These are phyloP conservation scores for Corchorus olitorius DNA, from an alignment of 345 rosid species.

Conservation along the genomic window DNA sequence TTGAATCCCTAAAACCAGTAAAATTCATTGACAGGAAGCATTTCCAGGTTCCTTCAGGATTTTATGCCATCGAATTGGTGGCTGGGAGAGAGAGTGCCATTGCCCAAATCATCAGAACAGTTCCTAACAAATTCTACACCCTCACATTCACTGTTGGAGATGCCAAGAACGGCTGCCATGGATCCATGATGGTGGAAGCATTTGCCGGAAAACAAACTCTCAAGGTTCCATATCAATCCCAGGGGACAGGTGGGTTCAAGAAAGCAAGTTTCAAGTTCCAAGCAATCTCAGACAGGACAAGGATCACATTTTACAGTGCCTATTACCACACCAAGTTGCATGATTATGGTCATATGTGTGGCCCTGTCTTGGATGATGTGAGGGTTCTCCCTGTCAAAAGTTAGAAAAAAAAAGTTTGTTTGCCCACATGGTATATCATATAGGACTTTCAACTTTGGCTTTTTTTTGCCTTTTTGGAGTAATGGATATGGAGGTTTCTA, in stretches of 20 bases:
- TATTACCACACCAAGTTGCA: conserved; percentile 71
- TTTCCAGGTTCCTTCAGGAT: conserved; percentile 65
- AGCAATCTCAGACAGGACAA: conserved; percentile 52
- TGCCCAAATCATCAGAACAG: conserved; percentile 73
- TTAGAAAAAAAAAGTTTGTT: neutral
- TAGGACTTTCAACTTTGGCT: neutral
- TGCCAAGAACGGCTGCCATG: conserved; percentile 76
- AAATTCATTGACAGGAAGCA: conserved; percentile 72
- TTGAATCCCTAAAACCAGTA: conserved; percentile 82
- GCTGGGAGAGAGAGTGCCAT: conserved; percentile 88
- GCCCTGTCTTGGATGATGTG: conserved; percentile 82
- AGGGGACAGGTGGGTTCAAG: conserved; percentile 57
- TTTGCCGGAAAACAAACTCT: conserved; percentile 54
- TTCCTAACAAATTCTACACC: conserved; percentile 43
- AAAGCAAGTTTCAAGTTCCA: conserved; percentile 47
- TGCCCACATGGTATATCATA: neutral
- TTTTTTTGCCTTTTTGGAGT: neutral
- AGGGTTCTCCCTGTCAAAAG: conserved; percentile 29
- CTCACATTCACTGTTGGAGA: conserved; percentile 69
- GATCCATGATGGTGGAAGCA: conserved; percentile 81
- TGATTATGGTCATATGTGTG: conserved; percentile 83
- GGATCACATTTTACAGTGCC: conserved; percentile 71
- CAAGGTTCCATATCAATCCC: conserved; percentile 46
- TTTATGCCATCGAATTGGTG: conserved; percentile 60
- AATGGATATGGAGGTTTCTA: neutral